Evolutionary conservation across 805 yeast genomes (phyloP).

Genomic region (Trichomonascus vanleenenianus): DNA sequence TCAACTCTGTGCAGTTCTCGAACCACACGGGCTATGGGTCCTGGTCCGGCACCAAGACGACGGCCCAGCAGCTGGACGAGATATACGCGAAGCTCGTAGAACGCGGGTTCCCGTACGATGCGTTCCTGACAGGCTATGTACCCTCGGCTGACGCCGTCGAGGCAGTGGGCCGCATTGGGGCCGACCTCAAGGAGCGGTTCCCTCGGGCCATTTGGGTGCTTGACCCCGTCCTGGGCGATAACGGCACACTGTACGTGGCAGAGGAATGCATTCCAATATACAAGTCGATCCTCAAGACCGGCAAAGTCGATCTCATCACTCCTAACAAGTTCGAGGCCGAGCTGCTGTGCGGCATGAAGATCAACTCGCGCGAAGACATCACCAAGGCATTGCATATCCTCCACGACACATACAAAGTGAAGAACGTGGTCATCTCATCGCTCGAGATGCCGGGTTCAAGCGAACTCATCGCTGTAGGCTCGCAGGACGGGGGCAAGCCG

Average conservation of each 20-base stretch:
- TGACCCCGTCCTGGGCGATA: slow-evolving; percentile 92
- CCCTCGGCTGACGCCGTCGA: slow-evolving; percentile 53
- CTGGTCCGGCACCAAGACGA: slow-evolving; percentile 50
- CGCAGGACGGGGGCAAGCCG: slow-evolving; percentile 22
- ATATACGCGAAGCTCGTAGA: slow-evolving; percentile 49
- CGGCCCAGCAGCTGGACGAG: slow-evolving; percentile 38
- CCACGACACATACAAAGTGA: slow-evolving; percentile 42
- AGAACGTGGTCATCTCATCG: slow-evolving; percentile 63
- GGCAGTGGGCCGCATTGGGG: slow-evolving; percentile 39
- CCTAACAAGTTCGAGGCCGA: slow-evolving; percentile 92
- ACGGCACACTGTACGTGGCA: slow-evolving; percentile 69
- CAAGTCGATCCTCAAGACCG: slow-evolving; percentile 36
- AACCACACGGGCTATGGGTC: slow-evolving; percentile 86
- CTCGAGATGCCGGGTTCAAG: slow-evolving; percentile 28
- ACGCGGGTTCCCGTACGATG: slow-evolving; percentile 48
- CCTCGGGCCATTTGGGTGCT: slow-evolving; percentile 46
- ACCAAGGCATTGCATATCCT: slow-evolving; percentile 40
- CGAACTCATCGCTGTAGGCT: slow-evolving; percentile 38
- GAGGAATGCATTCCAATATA: slow-evolving; percentile 54
- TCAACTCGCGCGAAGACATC: slow-evolving; percentile 35
- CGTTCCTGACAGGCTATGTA: slow-evolving; percentile 71
- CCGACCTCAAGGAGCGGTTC: slow-evolving; percentile 25
- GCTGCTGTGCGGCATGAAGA: slow-evolving; percentile 47
- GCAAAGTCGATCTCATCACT: slow-evolving; percentile 62
- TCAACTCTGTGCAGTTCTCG: slow-evolving; percentile 82